Evolutionary conservation across 202 grass and related monocot genomes (phyloP).

Genomic region (Panicum virgatum): DNA sequence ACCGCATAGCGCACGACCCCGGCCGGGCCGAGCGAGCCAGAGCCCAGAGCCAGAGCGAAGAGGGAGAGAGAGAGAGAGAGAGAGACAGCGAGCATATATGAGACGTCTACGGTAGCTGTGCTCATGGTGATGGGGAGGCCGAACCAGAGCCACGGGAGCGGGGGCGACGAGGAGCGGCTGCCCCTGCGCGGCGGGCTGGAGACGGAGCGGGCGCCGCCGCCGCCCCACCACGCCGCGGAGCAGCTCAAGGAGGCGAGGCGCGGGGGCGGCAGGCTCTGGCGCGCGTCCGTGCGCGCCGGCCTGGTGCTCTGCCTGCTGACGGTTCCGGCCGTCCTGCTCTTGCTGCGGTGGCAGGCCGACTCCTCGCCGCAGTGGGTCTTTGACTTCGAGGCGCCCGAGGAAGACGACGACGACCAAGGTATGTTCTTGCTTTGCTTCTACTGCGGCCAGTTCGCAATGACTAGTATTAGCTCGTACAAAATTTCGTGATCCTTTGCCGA

Average conservation of each 20-base stretch:
- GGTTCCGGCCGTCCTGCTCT: slow-evolving; percentile 37
- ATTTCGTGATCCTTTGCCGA: background rate
- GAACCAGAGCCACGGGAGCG: slow-evolving; percentile 21
- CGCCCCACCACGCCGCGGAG: background rate
- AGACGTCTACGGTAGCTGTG: background rate
- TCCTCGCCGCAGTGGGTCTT: slow-evolving; percentile 41
- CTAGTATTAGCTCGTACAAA: background rate
- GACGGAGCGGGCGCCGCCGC: slow-evolving; percentile 3
- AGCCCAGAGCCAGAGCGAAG: background rate
- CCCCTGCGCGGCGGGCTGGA: slow-evolving; percentile 35
- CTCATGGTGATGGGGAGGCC: slow-evolving; percentile 38
- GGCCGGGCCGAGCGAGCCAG: no score
- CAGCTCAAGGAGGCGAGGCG: slow-evolving; percentile 36
- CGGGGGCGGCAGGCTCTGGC: slow-evolving; percentile 26
- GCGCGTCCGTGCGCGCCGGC: slow-evolving; percentile 29
- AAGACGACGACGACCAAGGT: slow-evolving; percentile 38
- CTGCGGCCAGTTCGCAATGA: background rate
- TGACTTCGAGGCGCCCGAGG: slow-evolving; percentile 22
- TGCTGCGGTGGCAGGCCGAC: slow-evolving; percentile 22
- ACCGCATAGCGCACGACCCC: background rate
- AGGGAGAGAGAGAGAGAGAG: background rate
- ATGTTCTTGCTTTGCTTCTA: background rate
- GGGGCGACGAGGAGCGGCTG: slow-evolving; percentile 33
- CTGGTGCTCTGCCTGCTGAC: slow-evolving; percentile 43
- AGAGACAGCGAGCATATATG: background rate